phyloP scores from a whole-genome alignment of 1,284 basidiomycete genomes.

The Leucoagaricus sp. region DNA sequence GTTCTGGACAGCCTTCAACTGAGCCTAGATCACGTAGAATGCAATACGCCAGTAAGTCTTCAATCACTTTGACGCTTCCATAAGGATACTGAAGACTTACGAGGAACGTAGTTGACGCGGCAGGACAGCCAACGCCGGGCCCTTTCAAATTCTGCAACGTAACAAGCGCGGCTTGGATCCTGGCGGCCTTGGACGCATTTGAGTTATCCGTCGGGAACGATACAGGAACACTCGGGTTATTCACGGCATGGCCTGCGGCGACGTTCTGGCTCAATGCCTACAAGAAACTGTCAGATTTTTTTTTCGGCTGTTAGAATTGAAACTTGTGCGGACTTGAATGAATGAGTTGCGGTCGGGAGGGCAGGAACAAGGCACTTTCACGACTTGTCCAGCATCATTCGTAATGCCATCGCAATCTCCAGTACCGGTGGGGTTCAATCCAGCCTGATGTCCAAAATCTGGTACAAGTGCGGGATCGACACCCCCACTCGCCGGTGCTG shows the following conservation, averaged over 20 bases:
- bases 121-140: slow-evolving; percentile 54
- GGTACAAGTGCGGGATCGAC: slow-evolving; percentile 52
- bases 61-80: neutral
- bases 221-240: slow-evolving; percentile 56
- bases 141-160: slow-evolving; percentile 57
- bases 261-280: slow-evolving; percentile 55
- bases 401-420: slow-evolving; percentile 60
- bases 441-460: slow-evolving; percentile 49
- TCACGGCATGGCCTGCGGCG: slow-evolving; percentile 56
- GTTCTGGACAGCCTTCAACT: slow-evolving; percentile 26
- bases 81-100: neutral
- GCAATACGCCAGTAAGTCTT: no score
- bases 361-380: slow-evolving; percentile 63
- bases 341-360: slow-evolving; percentile 55
- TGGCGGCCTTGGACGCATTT: slow-evolving; percentile 49
- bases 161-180: slow-evolving; percentile 50
- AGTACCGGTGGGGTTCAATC: slow-evolving; percentile 55
- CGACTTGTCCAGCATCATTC: slow-evolving; percentile 48
- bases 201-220: slow-evolving; percentile 63
- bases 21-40: slow-evolving; percentile 19
- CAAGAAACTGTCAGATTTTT: no score
- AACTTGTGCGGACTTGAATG: slow-evolving; percentile 48
- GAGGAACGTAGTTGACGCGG: slow-evolving; percentile 50
- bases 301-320: no score
- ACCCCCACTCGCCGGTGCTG: slow-evolving; percentile 20